Evolutionary conservation across 768 basidiomycete genomes (phyloP).

Genomic region (Sporobolomyces roseus): DNA sequence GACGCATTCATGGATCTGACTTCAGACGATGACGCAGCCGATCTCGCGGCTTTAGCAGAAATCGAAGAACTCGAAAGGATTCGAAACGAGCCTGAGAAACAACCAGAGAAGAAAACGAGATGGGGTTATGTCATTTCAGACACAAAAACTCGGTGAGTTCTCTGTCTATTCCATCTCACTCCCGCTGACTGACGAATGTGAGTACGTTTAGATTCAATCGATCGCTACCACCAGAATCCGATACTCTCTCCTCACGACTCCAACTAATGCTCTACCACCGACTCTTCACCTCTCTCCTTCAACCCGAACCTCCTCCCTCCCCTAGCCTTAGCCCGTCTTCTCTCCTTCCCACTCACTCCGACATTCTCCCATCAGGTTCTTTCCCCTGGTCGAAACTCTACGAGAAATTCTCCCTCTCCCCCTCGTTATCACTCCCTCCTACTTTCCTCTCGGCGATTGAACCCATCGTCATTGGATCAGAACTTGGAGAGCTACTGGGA

Average conservation of each 20-base stretch:
- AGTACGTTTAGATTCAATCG: constrained; percentile 37
- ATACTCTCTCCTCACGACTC: constrained; percentile 60
- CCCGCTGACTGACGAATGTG: not conserved
- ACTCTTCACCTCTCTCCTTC: constrained; percentile 58
- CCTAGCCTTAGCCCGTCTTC: not conserved
- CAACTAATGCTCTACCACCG: constrained; percentile 76
- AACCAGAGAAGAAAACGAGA: not conserved
- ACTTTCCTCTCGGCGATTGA: constrained; percentile 24
- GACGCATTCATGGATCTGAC: constrained; percentile 3
- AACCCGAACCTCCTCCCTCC: constrained; percentile 50
- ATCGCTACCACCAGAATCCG: constrained; percentile 59
- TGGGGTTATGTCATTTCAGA: constrained; percentile 51
- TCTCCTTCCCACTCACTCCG: constrained; percentile 57
- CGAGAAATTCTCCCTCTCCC: constrained; percentile 16
- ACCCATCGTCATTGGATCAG: constrained; percentile 18
- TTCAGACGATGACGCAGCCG: not conserved
- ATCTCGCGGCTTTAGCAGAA: constrained; percentile 7
- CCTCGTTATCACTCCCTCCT: not conserved
- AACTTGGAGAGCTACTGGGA: constrained; percentile 56
- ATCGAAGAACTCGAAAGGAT: not conserved
- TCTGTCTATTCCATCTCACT: too few relatives aligned
- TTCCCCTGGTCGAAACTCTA: constrained; percentile 31
- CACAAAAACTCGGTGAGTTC: constrained; percentile 62
- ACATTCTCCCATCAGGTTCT: not conserved
- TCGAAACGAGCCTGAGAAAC: not conserved